Evolutionary conservation across 352 stramenopile species (phyloP), one percentile per base, ranked within the genome.

Genomic region (Globisporangium perplexum): DNA sequence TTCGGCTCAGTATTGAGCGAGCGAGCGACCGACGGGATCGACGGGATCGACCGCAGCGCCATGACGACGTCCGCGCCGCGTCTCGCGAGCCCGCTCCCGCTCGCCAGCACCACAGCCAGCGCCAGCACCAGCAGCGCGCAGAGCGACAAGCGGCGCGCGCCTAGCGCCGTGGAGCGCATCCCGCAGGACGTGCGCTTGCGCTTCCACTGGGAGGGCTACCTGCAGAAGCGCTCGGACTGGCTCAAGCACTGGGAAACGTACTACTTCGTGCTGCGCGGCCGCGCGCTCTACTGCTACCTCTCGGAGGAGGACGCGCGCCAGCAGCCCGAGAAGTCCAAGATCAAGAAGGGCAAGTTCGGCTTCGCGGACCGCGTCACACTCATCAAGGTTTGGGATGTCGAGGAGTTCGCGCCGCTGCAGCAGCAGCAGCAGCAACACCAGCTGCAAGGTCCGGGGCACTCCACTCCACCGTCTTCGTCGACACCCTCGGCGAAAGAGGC

Each of bases 211-310:
- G 82, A 88, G 50, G 84, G 84, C 35, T 94, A 94, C 53, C 69
- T 94, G 17, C 83, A 93, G 72, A 94, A 94, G 65, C 78, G 83
- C 60, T 90, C 77, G 47, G 84, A 94, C 68, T 94, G 84, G 84
- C 79, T 94, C 54, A 94, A 93, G 68, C 82, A 94, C 65, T 93
- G 82, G 84, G 84, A 94, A 57, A 94, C 80, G 39, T 94, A 91
- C 72, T 94, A 90, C 63, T 90, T 94, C 44, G 82, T 93, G 8
- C 60, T 94, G 17, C 72, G 74, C 4, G 80, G 82, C 0, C 68
- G 77, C 3, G 67, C 69, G 28, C 67, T 94, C 33, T 94, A 90
- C 54, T 94, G 83, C 63, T 94, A 94, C 53, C 53, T 94, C 18
- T 86, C 74, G 26, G 75, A 94, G 57, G 81, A 94, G 41, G 81